Evolutionary conservation across 768 basidiomycete species (phyloP), one percentile per base, ranked within the genome.

Genomic region (Nevesoporus exiguus): DNA sequence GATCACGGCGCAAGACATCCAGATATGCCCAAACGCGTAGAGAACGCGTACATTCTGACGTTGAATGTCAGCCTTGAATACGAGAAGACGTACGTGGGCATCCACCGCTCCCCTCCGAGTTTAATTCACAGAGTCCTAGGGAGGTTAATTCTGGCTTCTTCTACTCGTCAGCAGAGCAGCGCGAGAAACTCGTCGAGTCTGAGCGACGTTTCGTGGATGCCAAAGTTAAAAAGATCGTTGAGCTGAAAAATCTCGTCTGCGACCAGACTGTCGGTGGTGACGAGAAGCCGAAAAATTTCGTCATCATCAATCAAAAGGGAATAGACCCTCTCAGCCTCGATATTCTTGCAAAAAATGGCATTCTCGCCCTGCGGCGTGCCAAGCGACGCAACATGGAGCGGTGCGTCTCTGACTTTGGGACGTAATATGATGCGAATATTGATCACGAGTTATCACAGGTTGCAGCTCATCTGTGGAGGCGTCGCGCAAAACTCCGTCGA

Each of bases 131-230:
- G 52, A 52, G 54, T 30, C 47, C 59, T 55, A 98, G 95, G 60
- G 97, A 99, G 80, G 93, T 99, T 67, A 99, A 99, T 77, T 98
- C 97, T 33, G 86, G 93, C 24, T 99, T 99, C 82, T 99, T 98
- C 80, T 99, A 99, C 75, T 97, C 95, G 3, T 93, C 93, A 2
- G 88, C 97, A 17, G 96, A 97, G 68, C 97, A 99, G 72, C 86
- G 97, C 36, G 97, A 99, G 74, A 98, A 98, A 74, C 85, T 99
- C 17, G 94, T 99, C 55, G 97, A 99, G 72, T 94, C 95, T 5
- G 97, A 99, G 69, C 83, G 97, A 49, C 82, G 82, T 57, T 96
- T 96, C 69, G 88, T 93, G 39, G 97, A 99, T 69, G 88, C 83
- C 36, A 96, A 95, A 72, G 85, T 97, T 55, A 86, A 85, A 75